Evolutionary conservation across 1,139 yeast genomes (phyloP).

Genomic region (Komagataea norvegica): DNA sequence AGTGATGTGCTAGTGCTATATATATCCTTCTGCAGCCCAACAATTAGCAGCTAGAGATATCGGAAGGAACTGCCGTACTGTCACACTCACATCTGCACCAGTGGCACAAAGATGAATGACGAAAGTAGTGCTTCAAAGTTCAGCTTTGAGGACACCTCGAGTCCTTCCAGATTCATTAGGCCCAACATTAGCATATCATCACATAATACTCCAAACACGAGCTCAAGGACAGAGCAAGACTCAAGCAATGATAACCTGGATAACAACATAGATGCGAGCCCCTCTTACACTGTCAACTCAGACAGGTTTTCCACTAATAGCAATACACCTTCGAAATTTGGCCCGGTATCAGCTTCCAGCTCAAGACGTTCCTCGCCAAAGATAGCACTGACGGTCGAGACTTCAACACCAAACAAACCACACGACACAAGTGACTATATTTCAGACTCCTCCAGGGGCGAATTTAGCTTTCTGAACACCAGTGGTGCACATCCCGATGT

Average conservation of each 20-base stretch:
- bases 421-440: conserved; percentile 3
- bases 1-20: neutral
- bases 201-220: neutral
- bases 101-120: conserved; percentile 7
- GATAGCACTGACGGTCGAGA: conserved; percentile 17
- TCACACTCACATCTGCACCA: neutral
- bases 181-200: neutral
- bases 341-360: neutral
- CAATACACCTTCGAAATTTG: conserved; percentile 6
- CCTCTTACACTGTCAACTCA: conserved; percentile 23
- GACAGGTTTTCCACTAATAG: conserved; percentile 3
- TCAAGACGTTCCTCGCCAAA: conserved; percentile 15
- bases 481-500: conserved; percentile 18
- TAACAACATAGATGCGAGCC: conserved; percentile 3
- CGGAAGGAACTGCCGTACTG: neutral
- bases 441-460: conserved; percentile 14
- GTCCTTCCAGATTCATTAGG: neutral
- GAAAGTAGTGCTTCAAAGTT: conserved; percentile 1
- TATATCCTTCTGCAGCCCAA: no score
- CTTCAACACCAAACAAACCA: conserved; percentile 22
- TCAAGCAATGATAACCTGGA: neutral
- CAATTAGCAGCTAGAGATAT: no score
- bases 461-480: conserved; percentile 25
- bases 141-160: conserved; percentile 5
- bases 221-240: neutral